Evolutionary conservation across 1,139 yeast genomes (phyloP).

Genomic region (Lodderomyces elongisporus): DNA sequence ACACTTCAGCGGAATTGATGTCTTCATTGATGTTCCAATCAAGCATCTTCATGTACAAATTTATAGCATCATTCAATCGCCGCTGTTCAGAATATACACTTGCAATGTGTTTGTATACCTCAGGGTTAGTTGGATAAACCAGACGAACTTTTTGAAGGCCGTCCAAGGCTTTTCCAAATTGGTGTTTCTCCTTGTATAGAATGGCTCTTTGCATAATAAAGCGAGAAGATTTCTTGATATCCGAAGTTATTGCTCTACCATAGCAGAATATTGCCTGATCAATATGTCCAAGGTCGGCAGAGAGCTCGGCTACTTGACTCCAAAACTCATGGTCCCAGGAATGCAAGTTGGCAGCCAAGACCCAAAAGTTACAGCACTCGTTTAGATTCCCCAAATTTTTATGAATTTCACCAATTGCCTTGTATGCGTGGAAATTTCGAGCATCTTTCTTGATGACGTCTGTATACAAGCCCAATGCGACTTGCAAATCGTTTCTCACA

Average conservation of each 20-base stretch:
- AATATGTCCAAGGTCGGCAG: constrained; percentile 63
- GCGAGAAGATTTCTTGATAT: constrained; percentile 46
- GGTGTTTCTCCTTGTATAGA: constrained; percentile 60
- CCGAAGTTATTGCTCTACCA: constrained; percentile 62
- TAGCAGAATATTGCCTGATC: constrained; percentile 85
- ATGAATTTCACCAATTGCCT: constrained; percentile 80
- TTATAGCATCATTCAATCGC: constrained; percentile 75
- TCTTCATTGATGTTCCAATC: constrained; percentile 47
- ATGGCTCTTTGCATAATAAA: constrained; percentile 58
- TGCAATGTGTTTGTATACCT: constrained; percentile 69
- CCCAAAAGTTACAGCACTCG: constrained; percentile 77
- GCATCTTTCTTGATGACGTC: constrained; percentile 78
- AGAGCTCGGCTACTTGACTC: constrained; percentile 76
- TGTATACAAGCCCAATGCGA: constrained; percentile 60
- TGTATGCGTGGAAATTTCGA: constrained; percentile 76
- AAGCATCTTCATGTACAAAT: constrained; percentile 63
- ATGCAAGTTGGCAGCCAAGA: constrained; percentile 77
- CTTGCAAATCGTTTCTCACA: constrained; percentile 58
- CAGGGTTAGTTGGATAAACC: constrained; percentile 56
- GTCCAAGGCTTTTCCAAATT: constrained; percentile 68
- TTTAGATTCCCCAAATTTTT: constrained; percentile 60
- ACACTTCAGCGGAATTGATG: constrained; percentile 21
- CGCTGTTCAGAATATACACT: constrained; percentile 71
- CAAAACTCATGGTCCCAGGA: constrained; percentile 77
- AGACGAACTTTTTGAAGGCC: constrained; percentile 62